These are phyloP conservation scores for Themeda triandra DNA, from an alignment of 176 grass and related monocot species.

Conservation along the genomic window DNA sequence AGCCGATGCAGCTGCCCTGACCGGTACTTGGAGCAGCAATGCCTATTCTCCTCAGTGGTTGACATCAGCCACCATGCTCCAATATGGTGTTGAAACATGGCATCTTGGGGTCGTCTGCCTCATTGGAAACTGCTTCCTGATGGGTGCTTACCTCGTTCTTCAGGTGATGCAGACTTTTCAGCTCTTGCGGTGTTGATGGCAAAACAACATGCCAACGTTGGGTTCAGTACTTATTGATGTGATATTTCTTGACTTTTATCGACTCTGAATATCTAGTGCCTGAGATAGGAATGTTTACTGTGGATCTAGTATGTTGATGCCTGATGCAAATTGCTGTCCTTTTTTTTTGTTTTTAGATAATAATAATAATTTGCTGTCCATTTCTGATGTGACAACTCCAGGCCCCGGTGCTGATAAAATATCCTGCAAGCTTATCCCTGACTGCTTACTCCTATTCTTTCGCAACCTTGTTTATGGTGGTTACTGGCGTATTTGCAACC, in stretches of 20 bases:
- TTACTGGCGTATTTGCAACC: conserved; percentile 62
- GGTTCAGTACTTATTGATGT: background rate
- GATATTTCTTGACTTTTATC: background rate
- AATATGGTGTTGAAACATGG: conserved; percentile 47
- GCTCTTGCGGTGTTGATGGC: background rate
- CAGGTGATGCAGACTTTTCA: conserved; percentile 46
- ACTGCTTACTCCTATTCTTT: conserved; percentile 90
- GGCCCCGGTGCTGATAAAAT: conserved; percentile 79
- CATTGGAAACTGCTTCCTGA: conserved; percentile 74
- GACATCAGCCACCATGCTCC: conserved; percentile 13
- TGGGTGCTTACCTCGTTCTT: conserved; percentile 88
- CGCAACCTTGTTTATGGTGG: conserved; percentile 75
- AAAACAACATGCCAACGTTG: background rate
- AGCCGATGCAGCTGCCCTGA: background rate
- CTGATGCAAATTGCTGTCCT: background rate
- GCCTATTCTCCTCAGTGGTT: conserved; percentile 31
- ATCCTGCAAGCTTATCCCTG: conserved; percentile 83
- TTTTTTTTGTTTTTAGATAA: too few relatives aligned
- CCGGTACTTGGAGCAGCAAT: conserved; percentile 25
- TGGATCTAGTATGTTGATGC: background rate
- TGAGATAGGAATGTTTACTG: background rate
- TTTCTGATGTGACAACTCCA: conserved; percentile 32
- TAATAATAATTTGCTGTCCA: background rate
- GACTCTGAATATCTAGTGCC: background rate
- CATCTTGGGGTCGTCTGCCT: conserved; percentile 78